Evolutionary conservation across 2,329 filamentous ascomycete species (phyloP).

Genomic region (Gliomastix tumulicola): DNA sequence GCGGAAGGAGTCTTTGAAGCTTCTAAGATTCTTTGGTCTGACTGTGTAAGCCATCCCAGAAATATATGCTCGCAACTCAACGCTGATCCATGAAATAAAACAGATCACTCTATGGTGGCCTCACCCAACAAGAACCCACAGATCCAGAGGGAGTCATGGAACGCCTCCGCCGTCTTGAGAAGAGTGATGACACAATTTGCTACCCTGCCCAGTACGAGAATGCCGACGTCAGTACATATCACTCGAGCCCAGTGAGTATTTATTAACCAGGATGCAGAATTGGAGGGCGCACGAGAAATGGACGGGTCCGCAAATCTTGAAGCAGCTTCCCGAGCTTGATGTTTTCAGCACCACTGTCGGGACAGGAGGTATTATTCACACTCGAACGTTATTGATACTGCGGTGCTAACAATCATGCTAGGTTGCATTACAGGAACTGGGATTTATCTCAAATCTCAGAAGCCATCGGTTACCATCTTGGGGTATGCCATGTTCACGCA

Average conservation of each 20-base stretch:
- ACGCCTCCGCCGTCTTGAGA: conserved; percentile 3
- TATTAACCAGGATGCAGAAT: conserved; percentile 26
- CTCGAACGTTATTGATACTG: no score
- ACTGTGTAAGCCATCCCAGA: conserved; percentile 3
- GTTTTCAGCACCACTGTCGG: conserved; percentile 50
- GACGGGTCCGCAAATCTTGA: conserved; percentile 51
- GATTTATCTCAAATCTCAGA: conserved; percentile 5
- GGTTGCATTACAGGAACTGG: not conserved
- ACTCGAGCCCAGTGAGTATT: not conserved
- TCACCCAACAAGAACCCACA: conserved; percentile 8
- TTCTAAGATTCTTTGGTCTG: conserved; percentile 9
- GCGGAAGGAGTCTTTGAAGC: conserved; percentile 4
- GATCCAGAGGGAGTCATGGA: conserved; percentile 8
- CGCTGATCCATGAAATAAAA: no score
- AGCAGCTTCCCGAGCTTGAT: conserved; percentile 47
- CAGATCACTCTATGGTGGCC: conserved; percentile 9
- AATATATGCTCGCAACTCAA: no score
- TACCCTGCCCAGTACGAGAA: conserved; percentile 11
- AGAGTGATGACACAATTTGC: not conserved
- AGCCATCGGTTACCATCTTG: conserved; percentile 16
- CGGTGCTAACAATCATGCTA: no score
- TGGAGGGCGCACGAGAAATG: conserved; percentile 48
- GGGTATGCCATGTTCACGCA: no score
- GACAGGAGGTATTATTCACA: conserved; percentile 46
- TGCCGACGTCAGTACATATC: conserved; percentile 2